Conservation (phyloP, 2,329 filamentous ascomycete genomes). For the Claviceps paspali region DNA sequence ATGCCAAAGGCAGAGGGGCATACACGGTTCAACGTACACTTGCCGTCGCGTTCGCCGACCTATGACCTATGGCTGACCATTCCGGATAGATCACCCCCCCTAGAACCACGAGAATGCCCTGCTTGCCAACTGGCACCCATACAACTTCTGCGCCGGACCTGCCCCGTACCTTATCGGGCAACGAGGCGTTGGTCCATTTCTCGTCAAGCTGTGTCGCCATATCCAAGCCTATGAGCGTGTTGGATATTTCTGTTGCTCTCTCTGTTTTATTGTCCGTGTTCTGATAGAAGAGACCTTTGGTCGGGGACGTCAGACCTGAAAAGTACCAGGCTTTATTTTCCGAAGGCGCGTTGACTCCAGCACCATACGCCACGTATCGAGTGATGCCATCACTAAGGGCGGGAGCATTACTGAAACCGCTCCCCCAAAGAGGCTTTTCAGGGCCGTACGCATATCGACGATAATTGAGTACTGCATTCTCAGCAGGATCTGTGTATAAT, state of each 20-base stretch:
- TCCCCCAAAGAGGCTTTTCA: constrained; percentile 24
- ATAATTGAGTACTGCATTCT: constrained; percentile 33
- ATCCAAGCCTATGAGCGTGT: constrained; percentile 45
- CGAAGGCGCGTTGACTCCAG: constrained; percentile 46
- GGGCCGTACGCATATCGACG: constrained; percentile 36
- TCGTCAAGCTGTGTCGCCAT: constrained; percentile 34
- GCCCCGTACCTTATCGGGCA: constrained; percentile 33
- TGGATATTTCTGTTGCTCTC: constrained; percentile 31
- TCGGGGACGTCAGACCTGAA: constrained; percentile 40
- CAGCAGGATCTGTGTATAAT: constrained; percentile 22
- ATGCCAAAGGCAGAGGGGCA: neutral
- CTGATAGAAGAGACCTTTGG: constrained; percentile 33
- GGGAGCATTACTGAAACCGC: constrained; percentile 25
- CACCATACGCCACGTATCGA: constrained; percentile 50
- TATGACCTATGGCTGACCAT: constrained; percentile 19
- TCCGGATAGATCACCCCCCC: constrained; percentile 55
- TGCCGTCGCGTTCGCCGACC: constrained; percentile 15
- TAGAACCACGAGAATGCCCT: constrained; percentile 63
- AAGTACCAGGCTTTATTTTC: constrained; percentile 62
- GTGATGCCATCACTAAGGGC: constrained; percentile 34
- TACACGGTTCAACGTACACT: constrained; percentile 16
- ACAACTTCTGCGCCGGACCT: constrained; percentile 51
- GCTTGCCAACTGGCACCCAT: constrained; percentile 61
- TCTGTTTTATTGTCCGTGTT: constrained; percentile 17
- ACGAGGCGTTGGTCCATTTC: constrained; percentile 40